phyloP scores from a whole-genome alignment of 306 rosid genomes.

The Castanea sativa region DNA sequence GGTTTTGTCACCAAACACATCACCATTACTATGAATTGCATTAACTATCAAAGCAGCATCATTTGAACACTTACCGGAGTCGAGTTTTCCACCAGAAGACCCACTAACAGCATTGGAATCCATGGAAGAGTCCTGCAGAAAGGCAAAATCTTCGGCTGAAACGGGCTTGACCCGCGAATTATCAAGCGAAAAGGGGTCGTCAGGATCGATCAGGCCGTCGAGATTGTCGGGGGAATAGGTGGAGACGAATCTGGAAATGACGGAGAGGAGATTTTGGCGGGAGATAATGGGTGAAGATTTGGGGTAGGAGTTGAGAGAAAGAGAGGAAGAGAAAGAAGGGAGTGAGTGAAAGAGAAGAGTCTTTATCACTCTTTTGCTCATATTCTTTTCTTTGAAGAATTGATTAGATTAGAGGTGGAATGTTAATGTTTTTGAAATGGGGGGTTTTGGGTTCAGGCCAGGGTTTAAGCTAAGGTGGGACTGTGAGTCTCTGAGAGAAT shows the following conservation, averaged over 20 bases:
- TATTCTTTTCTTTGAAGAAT: slow-evolving; percentile 16
- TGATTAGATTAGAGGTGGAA: background rate
- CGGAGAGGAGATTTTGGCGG: slow-evolving; percentile 2
- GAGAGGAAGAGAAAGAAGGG: slow-evolving; percentile 28
- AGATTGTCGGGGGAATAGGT: slow-evolving; percentile 42
- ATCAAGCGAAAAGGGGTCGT: slow-evolving; percentile 18
- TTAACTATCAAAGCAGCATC: slow-evolving; percentile 44
- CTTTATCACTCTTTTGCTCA: slow-evolving; percentile 49
- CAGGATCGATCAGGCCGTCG: slow-evolving; percentile 48
- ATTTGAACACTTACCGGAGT: slow-evolving; percentile 25
- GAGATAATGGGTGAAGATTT: slow-evolving; percentile 6
- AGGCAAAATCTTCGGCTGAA: slow-evolving; percentile 44
- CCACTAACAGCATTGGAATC: slow-evolving; percentile 28
- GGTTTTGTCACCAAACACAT: slow-evolving; percentile 46
- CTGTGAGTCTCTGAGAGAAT: too few relatives aligned
- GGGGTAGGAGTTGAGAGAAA: background rate
- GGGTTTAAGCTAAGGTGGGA: background rate
- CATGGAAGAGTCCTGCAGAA: slow-evolving; percentile 48
- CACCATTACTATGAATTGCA: slow-evolving; percentile 29
- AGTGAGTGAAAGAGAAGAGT: slow-evolving; percentile 26
- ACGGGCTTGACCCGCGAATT: slow-evolving; percentile 21
- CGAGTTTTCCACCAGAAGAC: slow-evolving; percentile 11
- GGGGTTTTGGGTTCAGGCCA: background rate
- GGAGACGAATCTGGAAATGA: slow-evolving; percentile 17
- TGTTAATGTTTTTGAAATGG: background rate